Evolutionary conservation across 164 flowering plant species (phyloP).

Genomic region (Magnolia changhungtana): DNA sequence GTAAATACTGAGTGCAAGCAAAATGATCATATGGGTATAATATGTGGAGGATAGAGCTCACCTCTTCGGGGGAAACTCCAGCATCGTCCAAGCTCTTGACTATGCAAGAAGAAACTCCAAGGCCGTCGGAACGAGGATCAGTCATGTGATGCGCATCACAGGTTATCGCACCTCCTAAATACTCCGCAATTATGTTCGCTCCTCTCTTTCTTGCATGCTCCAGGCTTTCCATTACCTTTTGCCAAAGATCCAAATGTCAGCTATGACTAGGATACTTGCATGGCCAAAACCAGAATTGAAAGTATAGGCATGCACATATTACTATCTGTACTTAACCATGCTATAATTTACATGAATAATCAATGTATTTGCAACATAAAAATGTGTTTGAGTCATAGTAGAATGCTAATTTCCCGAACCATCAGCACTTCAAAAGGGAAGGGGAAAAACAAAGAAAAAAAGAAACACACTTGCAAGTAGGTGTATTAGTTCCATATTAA

Average conservation of each 20-base stretch:
- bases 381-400: too few relatives aligned
- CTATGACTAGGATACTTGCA: neutral
- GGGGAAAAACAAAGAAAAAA: too few relatives aligned
- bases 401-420: too few relatives aligned
- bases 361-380: neutral
- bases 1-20: neutral
- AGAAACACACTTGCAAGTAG: too few relatives aligned
- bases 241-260: neutral
- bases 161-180: conserved; percentile 60
- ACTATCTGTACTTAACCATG: neutral
- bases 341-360: neutral
- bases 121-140: conserved; percentile 64
- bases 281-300: neutral
- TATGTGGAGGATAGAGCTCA: conserved; percentile 5
- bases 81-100: conserved; percentile 56
- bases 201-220: conserved; percentile 65
- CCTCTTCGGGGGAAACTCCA: conserved; percentile 74
- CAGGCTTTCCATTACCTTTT: conserved; percentile 65
- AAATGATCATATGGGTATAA: neutral
- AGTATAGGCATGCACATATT: neutral
- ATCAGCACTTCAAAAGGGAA: too few relatives aligned
- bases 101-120: conserved; percentile 70
- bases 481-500: too few relatives aligned
- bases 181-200: conserved; percentile 59
- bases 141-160: conserved; percentile 81